Conservation (phyloP, 305 asterid genomes). For the Fraxinus albicans region DNA sequence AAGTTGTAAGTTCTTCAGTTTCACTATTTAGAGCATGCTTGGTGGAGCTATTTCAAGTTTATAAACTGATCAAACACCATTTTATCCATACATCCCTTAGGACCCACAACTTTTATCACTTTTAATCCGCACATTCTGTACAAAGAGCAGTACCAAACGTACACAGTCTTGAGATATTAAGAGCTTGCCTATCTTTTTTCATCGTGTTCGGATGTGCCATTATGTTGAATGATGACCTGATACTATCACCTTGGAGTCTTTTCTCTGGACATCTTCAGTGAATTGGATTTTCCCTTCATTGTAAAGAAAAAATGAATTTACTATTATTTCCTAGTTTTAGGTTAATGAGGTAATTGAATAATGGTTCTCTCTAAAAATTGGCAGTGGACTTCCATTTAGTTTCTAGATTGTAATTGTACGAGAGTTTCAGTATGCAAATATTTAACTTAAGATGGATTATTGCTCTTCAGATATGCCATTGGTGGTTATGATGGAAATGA, state of each 20-base stretch:
- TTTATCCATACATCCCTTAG: background rate
- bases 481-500: slow-evolving; percentile 65
- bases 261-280: background rate
- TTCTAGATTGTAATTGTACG: too few species aligned
- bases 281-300: background rate
- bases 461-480: slow-evolving; percentile 54
- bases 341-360: background rate
- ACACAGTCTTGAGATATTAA: too few species aligned
- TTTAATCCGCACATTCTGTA: background rate
- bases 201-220: too few species aligned
- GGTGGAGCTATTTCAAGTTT: too few species aligned
- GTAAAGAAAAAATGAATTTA: background rate
- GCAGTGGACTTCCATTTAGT: background rate
- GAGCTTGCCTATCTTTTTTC: too few species aligned
- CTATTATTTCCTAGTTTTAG: background rate
- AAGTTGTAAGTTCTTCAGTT: slow-evolving; percentile 52
- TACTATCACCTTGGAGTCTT: background rate
- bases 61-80: too few species aligned
- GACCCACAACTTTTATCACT: background rate
- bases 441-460: background rate
- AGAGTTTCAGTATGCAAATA: too few species aligned
- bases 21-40: background rate
- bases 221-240: background rate
- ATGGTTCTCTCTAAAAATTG: background rate
- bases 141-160: too few species aligned